Evolutionary conservation across 1,284 basidiomycete species (phyloP), one percentile per base, ranked within the genome.

Genomic region (Dichomitus squalens): DNA sequence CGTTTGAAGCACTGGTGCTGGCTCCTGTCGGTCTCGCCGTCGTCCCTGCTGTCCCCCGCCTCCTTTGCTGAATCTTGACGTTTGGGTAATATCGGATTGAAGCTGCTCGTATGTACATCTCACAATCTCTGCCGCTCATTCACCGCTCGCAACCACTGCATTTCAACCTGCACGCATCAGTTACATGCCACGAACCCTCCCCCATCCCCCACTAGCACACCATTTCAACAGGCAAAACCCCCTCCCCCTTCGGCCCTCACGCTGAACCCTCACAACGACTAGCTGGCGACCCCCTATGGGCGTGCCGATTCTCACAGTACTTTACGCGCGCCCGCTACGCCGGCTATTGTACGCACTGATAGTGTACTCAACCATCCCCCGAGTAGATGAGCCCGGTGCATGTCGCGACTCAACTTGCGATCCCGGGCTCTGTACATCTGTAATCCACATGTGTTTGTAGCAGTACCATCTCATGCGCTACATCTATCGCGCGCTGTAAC

Each of bases 351-450:
- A 33, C 49, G 29, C 33, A 11, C 31, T 12, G 34, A 18, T 58
- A 59, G 55, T 60, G 61, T 63, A 57, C 49, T 18, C 27, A 34
- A 43, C 47, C 38, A 18, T 34, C 31, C 43, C 27, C 43, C n/a
- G 58, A 57, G 54, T 58, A 58, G 52, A 57, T 25, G 47, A 29
- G 60, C 53, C 62, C 58, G 59, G 49, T 48, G 58, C 52, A 56
- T 53, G 58, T 63, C 63, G 67, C 66, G 67, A 68, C 67, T 68
- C 67, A 68, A 68, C 67, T 68, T 68, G 67, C 66, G 66, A 63
- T 46, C 55, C 58, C 63, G 63, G 67, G 64, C 62, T 57, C 50
- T 63, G 66, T 64, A 61, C 52, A 58, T 52, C 56, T 57, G 44
- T 58, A 59, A 63, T 58, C 44, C 52, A 60, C 53, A 51, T 41